These are phyloP conservation scores for Pharus latifolius DNA, from an alignment of 176 grass and related monocot species.

Conservation along the genomic window DNA sequence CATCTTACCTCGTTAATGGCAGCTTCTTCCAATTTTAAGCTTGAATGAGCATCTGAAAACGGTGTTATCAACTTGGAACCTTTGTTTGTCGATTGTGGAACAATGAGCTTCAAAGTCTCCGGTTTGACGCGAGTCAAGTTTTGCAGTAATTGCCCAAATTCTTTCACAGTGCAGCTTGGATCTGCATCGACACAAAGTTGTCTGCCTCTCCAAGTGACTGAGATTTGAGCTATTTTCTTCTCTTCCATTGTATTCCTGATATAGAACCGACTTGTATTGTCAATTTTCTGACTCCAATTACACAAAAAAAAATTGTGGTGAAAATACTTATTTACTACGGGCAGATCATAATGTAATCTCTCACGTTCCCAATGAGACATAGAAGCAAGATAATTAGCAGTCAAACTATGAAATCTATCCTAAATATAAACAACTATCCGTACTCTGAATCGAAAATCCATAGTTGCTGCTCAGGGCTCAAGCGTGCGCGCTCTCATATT, in stretches of 20 bases:
- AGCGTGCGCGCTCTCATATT: no score
- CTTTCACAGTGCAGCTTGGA: conserved; percentile 58
- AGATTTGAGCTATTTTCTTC: conserved; percentile 37
- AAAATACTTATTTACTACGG: not conserved
- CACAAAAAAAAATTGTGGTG: not conserved
- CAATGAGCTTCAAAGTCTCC: conserved; percentile 78
- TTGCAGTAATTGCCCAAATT: conserved; percentile 71
- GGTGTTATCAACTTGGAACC: conserved; percentile 68
- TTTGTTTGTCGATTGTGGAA: conserved; percentile 58
- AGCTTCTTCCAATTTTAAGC: conserved; percentile 58
- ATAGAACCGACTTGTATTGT: not conserved
- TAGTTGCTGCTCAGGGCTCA: no score
- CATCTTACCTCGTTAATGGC: conserved; percentile 49
- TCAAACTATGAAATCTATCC: not conserved
- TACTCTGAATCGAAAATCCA: no score
- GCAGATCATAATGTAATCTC: not conserved
- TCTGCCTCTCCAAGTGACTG: conserved; percentile 72
- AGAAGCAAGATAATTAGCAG: not conserved
- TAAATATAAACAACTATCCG: no score
- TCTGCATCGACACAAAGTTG: conserved; percentile 62
- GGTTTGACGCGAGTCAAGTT: conserved; percentile 79
- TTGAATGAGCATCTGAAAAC: conserved; percentile 49
- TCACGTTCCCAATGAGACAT: not conserved
- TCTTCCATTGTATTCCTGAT: conserved; percentile 38
- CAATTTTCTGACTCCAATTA: conserved; percentile 5